Evolutionary conservation across 306 rosid genomes (phyloP).

Genomic region (Chamaecrista fasciculata): DNA sequence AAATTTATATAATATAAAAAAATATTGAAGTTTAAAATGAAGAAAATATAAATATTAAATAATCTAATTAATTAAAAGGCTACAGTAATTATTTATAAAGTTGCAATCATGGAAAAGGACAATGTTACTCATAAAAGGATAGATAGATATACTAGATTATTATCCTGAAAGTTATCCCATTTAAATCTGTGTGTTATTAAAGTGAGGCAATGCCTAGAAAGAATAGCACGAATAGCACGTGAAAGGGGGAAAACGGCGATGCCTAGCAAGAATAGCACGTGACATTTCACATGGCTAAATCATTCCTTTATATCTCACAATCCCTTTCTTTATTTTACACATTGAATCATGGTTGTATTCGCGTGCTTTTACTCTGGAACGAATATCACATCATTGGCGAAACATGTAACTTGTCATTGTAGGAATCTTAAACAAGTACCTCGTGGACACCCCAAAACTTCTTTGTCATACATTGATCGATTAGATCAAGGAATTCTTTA

Average conservation of each 20-base stretch:
- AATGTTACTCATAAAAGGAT: too few relatives aligned
- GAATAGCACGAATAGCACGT: background rate
- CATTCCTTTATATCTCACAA: background rate
- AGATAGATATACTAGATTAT: too few relatives aligned
- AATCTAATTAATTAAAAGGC: too few relatives aligned
- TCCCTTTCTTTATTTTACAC: too few relatives aligned
- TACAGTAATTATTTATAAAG: too few relatives aligned
- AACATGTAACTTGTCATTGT: background rate
- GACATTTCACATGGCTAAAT: slow-evolving; percentile 8
- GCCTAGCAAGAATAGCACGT: background rate
- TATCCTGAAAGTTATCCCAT: too few relatives aligned
- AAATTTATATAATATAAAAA: too few relatives aligned
- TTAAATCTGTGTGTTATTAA: too few relatives aligned
- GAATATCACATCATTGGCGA: too few relatives aligned
- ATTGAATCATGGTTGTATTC: background rate
- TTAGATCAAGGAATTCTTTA: background rate
- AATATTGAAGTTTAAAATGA: too few relatives aligned
- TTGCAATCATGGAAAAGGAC: too few relatives aligned
- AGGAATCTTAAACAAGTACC: background rate
- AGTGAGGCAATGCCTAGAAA: background rate
- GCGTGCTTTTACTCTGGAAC: background rate
- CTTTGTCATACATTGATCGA: background rate
- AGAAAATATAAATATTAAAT: too few relatives aligned
- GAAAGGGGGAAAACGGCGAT: background rate
- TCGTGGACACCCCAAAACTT: background rate